Base-by-base conservation (phyloP, 768 basidiomycete genomes). In the Tylopilus vinaceipallidus region DNA sequence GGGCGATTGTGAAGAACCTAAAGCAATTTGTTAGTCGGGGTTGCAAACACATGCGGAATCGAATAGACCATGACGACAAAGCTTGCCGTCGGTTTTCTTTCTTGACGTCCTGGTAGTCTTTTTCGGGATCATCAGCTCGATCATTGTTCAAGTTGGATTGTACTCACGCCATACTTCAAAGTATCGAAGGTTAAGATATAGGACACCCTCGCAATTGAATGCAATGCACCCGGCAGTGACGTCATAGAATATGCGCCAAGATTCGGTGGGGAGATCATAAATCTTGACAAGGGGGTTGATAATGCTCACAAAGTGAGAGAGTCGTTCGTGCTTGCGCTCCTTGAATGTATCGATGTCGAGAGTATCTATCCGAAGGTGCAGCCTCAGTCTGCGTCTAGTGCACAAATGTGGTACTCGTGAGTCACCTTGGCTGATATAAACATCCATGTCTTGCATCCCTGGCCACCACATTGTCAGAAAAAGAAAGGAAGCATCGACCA, bases 141-240 rank as follows among this genome's bases (percentile, higher is more conserved):
- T 41, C 7, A 3, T 8, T 10, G n/a, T 32, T 23, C n/a, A 19
- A 19, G 13, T 19, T 6, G n/a, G 13, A 4, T 45, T 6, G 14
- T 24, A 76, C 84, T 73, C 66, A 92, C 88, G 91, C 88, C 89
- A 92, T 43, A 82, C 78, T 58, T 88, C 77, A 56, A 81, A 92
- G 64, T 86, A 94, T 26, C 90, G 76, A 17, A 91, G 71, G 64
- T 95, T 98, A 50, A 95, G 67, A 69, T 91, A 97, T 16, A 98
- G 74, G 44, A 82, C 86, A 3, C 86, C 89, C 45, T 82, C 81
- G 19, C 88, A 75, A 66, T 98, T 98, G 76, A 98, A 98, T 1
- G 93, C 95, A 47, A 97, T 95, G n/a, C 87, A 70, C 2, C 83
- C 92, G 11, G 72, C 69, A 3, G 74, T 60, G 27, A n/a, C 2